Conservation (phyloP, 495 filamentous ascomycete species). For the Talaromyces adpressus region DNA sequence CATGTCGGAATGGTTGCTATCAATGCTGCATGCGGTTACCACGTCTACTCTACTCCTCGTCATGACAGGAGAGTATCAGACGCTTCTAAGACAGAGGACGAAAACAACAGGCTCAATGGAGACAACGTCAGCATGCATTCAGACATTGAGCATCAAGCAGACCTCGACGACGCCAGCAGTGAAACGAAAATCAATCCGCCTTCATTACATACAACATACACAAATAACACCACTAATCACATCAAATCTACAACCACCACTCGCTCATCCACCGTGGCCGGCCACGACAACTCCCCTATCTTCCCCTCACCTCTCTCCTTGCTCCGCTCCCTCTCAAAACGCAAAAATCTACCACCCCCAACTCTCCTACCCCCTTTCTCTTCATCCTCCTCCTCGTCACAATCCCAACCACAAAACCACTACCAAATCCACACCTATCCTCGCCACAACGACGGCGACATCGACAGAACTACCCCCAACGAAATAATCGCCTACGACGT, state of each 20-base stretch:
- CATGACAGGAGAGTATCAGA: neutral
- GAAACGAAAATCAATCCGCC: neutral
- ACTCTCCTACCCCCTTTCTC: neutral
- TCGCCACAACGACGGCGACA: neutral
- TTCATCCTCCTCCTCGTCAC: neutral
- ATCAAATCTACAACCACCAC: neutral
- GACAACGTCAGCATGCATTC: neutral
- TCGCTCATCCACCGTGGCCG: neutral
- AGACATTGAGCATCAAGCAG: neutral
- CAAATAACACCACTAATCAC: neutral
- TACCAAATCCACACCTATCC: neutral
- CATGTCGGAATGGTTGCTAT: neutral
- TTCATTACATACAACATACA: neutral
- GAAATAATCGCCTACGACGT: neutral
- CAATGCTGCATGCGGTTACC: neutral
- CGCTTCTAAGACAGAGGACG: neutral
- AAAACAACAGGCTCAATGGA: neutral
- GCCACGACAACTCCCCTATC: neutral
- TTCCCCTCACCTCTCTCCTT: neutral
- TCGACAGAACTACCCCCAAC: neutral
- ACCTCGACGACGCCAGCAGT: neutral
- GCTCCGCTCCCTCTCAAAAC: neutral
- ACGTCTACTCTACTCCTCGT: neutral
- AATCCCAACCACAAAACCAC: neutral
- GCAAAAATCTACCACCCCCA: neutral